Evolutionary conservation across 192 early-diverging fungal genomes (phyloP).

Genomic region (Dimargaris verticillata): DNA sequence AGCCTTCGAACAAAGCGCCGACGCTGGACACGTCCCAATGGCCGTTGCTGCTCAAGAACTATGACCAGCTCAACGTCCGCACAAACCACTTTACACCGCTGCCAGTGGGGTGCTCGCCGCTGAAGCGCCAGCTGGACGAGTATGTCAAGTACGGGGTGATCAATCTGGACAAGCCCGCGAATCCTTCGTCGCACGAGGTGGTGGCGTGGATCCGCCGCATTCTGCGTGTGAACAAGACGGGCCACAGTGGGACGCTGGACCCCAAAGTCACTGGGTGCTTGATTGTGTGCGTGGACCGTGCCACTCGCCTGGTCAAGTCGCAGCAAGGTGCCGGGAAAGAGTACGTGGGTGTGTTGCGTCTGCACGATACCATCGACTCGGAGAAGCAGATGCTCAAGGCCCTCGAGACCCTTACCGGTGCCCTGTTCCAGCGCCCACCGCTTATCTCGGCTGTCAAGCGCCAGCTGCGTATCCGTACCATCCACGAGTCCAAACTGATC

Average conservation of each 20-base stretch:
- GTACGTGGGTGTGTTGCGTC: constrained; percentile 87
- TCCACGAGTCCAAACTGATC: constrained; percentile 87
- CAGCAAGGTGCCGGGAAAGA: constrained; percentile 99
- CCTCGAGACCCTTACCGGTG: constrained; percentile 93
- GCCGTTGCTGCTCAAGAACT: constrained; percentile 96
- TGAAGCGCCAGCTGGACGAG: constrained; percentile 79
- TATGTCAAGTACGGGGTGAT: constrained; percentile 97
- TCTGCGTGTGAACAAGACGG: constrained; percentile 93
- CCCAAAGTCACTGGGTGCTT: constrained; percentile 98
- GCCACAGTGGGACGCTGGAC: constrained; percentile 95
- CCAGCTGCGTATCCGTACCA: constrained; percentile 95
- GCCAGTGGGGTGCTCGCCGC: constrained; percentile 80
- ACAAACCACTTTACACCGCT: constrained; percentile 98
- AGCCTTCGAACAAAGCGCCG: constrained; percentile 62
- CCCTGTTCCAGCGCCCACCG: constrained; percentile 96
- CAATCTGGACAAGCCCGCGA: constrained; percentile 98
- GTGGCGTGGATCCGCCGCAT: constrained; percentile 99
- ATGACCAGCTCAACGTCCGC: constrained; percentile 92
- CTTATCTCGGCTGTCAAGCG: constrained; percentile 98
- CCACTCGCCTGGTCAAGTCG: constrained; percentile 95
- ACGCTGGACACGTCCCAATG: constrained; percentile 82
- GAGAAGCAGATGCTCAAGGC: constrained; percentile 74
- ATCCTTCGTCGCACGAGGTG: constrained; percentile 99
- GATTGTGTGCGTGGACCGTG: constrained; percentile 97
- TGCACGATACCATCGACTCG: constrained; percentile 83